Base-by-base conservation (phyloP, 1,284 basidiomycete genomes). In the Apiotrichum sp. region DNA sequence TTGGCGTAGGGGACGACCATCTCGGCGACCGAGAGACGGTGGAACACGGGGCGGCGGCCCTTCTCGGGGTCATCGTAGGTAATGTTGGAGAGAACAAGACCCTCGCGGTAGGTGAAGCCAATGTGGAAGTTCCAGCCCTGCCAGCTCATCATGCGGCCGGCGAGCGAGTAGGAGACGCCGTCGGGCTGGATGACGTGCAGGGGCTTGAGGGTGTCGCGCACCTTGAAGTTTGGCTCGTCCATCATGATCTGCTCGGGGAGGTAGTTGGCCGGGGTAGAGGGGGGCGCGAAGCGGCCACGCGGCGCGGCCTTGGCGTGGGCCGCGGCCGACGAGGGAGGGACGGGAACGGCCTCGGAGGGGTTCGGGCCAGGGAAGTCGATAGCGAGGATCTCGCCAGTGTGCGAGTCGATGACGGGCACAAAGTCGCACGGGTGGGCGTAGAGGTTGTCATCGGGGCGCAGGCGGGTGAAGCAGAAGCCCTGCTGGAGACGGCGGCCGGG, bases 101-200 rank as follows among this genome's bases (percentile, higher is more conserved):
- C 77, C 62, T 78, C 76, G 34, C 63, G 61, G 54, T 63, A 66
- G 44, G 64, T 62, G 57, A 69, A 69, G 16, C 64, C 65, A 41
- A 69, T 53, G 58, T 68, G 68, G 52, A 67, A 59, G 74, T 62
- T 63, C 67, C 67, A 71, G 51, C 70, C 68, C 52, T 71, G 65
- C 70, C 69, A 71, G 22, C 51, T 57, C 42, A 73, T 57, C 29
- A 83, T 82, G 67, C 91, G 78, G 0, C 91, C 92, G 44, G 85
- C 80, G 71, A 95, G 81, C 74, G 82, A 86, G 80, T 93, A 95
- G 64, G 86, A 88, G 22, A 95, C 91, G 46, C 93, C 92, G 62
- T 96, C 88, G 2, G 93, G 93, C 74, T 96, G 93, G 1, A 88
- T 73, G 63, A 96, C 79, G 67, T 91, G 87, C 44, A 96, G 78